Percentiles rank a stretch among this genome's conserved stretches.
These are phyloP conservation scores for Pyrus bretschneideri DNA, from an alignment of 306 rosid genomes.

Conservation along the genomic window DNA sequence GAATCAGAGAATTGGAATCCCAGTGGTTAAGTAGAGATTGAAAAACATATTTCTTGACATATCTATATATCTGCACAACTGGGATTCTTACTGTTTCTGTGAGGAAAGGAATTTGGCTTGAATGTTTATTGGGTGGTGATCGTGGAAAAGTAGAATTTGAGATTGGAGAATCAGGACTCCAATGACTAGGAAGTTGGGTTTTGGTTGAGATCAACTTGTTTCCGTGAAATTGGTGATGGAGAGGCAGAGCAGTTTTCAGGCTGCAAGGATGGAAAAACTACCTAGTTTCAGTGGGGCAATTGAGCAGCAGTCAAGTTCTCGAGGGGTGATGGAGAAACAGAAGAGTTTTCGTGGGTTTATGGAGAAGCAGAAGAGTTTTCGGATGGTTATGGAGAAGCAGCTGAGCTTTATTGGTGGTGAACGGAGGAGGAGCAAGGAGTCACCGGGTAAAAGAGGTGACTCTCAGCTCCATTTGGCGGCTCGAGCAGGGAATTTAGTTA, in stretches of 20 bases:
- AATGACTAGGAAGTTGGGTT: background rate
- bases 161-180: background rate
- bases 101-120: background rate
- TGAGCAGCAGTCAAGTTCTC: conserved; percentile 52
- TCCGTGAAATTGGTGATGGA: conserved; percentile 19
- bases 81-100: background rate
- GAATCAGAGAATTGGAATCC: background rate
- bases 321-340: conserved; percentile 49
- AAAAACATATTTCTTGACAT: background rate
- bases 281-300: conserved; percentile 16
- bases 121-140: background rate
- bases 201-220: conserved; percentile 1
- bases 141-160: background rate
- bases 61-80: background rate
- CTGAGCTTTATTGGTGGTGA: conserved; percentile 48
- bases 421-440: conserved; percentile 40
- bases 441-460: conserved; percentile 57
- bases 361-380: conserved; percentile 71
- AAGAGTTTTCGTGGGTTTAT: conserved; percentile 76
- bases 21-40: background rate
- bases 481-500: conserved; percentile 58
- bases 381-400: conserved; percentile 57
- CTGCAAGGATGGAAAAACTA: conserved; percentile 11
- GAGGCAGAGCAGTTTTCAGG: conserved; percentile 17
- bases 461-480: conserved; percentile 69